Evolutionary conservation across 75 land plant species (phyloP).

Genomic region (Cunninghamia lanceolata): DNA sequence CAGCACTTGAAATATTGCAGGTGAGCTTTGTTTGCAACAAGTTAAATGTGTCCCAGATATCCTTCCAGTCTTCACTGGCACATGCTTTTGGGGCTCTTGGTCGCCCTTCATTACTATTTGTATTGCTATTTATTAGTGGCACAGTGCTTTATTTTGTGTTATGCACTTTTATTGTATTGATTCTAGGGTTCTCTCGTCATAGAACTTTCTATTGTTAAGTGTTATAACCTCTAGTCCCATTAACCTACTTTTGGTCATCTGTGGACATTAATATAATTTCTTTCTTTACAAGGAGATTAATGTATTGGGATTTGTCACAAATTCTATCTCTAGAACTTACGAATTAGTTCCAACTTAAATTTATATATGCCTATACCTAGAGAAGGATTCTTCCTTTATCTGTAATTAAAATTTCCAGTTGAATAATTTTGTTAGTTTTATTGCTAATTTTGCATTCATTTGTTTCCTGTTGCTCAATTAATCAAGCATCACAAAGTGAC

Average conservation of each 20-base stretch:
- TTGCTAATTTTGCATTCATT: not conserved
- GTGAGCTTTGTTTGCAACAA: slow-evolving; percentile 15
- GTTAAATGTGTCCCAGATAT: not conserved
- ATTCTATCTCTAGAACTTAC: not conserved
- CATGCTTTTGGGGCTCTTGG: too few relatives aligned
- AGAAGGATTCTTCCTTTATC: not conserved
- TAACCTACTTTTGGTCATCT: too few relatives aligned
- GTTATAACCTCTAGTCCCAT: too few relatives aligned
- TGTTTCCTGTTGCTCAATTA: not conserved
- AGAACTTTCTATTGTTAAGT: too few relatives aligned
- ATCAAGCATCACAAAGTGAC: not conserved
- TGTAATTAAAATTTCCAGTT: not conserved
- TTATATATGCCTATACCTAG: not conserved
- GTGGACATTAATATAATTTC: too few relatives aligned
- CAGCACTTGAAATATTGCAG: slow-evolving; percentile 33
- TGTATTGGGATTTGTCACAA: not conserved
- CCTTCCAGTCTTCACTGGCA: too few relatives aligned
- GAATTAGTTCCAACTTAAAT: not conserved
- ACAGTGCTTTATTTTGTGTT: too few relatives aligned
- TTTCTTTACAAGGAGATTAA: not conserved
- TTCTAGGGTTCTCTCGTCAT: too few relatives aligned
- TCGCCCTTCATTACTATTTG: too few relatives aligned
- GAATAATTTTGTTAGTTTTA: not conserved
- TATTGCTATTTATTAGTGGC: not conserved
- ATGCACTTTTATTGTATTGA: too few relatives aligned